These are phyloP conservation scores for Tritrichomonas musculus DNA, from an alignment of 208 protist species.

Conservation along the genomic window DNA sequence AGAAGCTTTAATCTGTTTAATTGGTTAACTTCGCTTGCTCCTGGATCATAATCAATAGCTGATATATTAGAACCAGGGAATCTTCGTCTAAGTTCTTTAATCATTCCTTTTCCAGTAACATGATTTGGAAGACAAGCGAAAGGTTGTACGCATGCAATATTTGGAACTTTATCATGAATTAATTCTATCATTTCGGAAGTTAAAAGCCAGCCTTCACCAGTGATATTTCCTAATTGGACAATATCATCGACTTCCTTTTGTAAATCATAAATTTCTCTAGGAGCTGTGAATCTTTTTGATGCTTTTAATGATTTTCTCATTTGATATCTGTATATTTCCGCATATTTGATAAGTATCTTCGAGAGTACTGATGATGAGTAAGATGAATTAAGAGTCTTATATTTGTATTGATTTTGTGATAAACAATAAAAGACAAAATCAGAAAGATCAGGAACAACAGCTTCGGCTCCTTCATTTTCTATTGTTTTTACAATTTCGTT, in stretches of 20 bases:
- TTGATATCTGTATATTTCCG: neutral
- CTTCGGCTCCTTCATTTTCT: neutral
- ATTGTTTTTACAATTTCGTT: neutral
- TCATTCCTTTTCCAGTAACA: neutral
- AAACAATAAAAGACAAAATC: neutral
- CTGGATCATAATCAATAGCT: neutral
- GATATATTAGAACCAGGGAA: neutral
- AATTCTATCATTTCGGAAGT: neutral
- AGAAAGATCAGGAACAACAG: neutral
- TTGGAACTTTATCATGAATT: neutral
- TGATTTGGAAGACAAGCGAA: neutral
- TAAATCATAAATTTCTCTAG: neutral
- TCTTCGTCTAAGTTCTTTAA: neutral
- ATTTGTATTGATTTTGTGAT: neutral
- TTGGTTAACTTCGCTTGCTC: neutral
- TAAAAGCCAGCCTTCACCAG: neutral
- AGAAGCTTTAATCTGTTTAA: neutral
- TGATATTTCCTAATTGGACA: neutral
- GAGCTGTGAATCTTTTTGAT: neutral
- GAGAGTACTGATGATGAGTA: neutral
- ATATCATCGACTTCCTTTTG: neutral
- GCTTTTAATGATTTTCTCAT: neutral
- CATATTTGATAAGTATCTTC: neutral
- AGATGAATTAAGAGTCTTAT: neutral
- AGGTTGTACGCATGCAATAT: neutral